Conservation (phyloP, 176 grass and related monocot species). For the Elymus sibiricus region DNA sequence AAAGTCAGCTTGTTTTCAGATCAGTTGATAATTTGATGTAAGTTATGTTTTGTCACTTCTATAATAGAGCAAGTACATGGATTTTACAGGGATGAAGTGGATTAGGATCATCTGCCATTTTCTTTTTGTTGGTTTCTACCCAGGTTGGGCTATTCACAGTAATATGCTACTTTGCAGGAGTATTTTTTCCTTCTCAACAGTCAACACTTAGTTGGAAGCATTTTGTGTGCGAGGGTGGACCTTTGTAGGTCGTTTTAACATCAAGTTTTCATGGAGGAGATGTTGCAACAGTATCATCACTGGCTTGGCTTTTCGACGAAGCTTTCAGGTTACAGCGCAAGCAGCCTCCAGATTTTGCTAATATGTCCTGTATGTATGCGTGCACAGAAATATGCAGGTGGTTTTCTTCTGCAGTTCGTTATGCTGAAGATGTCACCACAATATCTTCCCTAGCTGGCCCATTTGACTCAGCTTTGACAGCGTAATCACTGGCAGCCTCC, state of each 20-base stretch:
- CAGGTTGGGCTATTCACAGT: slow-evolving; percentile 21
- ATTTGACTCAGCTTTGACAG: slow-evolving; percentile 40
- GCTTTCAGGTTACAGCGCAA: slow-evolving; percentile 38
- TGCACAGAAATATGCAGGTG: not conserved
- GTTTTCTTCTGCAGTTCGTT: slow-evolving; percentile 27
- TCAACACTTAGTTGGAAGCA: not conserved
- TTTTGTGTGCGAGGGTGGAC: slow-evolving; percentile 4
- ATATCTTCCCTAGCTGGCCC: slow-evolving; percentile 29
- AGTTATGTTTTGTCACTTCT: slow-evolving; percentile 15
- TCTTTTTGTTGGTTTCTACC: slow-evolving; percentile 16
- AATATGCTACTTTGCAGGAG: slow-evolving; percentile 14
- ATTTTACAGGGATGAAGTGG: slow-evolving; percentile 1
- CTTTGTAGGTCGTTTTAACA: not conserved
- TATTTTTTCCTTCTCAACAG: not conserved
- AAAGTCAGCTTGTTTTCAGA: slow-evolving; percentile 21
- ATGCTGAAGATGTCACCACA: slow-evolving; percentile 31
- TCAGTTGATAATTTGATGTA: slow-evolving; percentile 33
- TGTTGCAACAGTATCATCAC: slow-evolving; percentile 2
- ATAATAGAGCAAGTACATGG: slow-evolving; percentile 1
- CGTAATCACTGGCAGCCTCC: slow-evolving; percentile 54
- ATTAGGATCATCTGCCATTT: slow-evolving; percentile 24
- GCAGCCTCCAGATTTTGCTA: slow-evolving; percentile 29
- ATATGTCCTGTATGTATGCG: slow-evolving; percentile 51
- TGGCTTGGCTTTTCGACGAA: slow-evolving; percentile 19
- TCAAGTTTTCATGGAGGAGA: slow-evolving; percentile 17